Conservation (phyloP, 2,329 filamentous ascomycete genomes). For the Pseudogymnoascus sp. region DNA sequence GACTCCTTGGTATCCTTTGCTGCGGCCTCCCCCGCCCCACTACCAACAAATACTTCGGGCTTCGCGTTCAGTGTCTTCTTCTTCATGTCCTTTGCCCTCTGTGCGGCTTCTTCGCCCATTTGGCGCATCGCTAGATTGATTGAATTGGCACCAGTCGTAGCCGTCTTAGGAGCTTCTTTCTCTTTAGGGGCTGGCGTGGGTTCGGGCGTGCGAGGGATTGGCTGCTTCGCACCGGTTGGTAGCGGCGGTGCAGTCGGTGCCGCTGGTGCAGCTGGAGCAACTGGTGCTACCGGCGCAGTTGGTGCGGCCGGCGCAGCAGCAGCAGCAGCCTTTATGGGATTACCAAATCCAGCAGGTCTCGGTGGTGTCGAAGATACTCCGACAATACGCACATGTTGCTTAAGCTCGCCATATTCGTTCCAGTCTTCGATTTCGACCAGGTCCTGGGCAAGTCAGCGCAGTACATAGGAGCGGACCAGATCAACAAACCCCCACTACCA, state of each 20-base stretch:
- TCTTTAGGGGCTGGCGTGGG: constrained; percentile 18
- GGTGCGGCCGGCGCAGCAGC: constrained; percentile 18
- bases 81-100: constrained; percentile 53
- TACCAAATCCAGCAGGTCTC: not conserved
- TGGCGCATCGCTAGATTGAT: constrained; percentile 41
- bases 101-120: constrained; percentile 57
- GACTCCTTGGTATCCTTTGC: constrained; percentile 9
- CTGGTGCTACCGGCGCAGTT: constrained; percentile 28
- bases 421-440: constrained; percentile 93
- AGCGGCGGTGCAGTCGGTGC: constrained; percentile 18
- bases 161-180: constrained; percentile 11
- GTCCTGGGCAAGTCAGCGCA: constrained; percentile 49
- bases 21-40: constrained; percentile 17
- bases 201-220: constrained; percentile 16
- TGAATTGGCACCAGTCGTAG: constrained; percentile 20
- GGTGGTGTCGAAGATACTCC: constrained; percentile 30
- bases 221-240: constrained; percentile 9
- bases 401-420: constrained; percentile 97
- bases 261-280: constrained; percentile 16
- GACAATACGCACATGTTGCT: constrained; percentile 68
- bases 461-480: not conserved
- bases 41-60: constrained; percentile 3
- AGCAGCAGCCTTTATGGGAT: constrained; percentile 12
- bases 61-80: constrained; percentile 25
- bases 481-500: constrained; percentile 70